phyloP scores from a whole-genome alignment of 2,329 filamentous ascomycete species.

The Thelonectria discophora region DNA sequence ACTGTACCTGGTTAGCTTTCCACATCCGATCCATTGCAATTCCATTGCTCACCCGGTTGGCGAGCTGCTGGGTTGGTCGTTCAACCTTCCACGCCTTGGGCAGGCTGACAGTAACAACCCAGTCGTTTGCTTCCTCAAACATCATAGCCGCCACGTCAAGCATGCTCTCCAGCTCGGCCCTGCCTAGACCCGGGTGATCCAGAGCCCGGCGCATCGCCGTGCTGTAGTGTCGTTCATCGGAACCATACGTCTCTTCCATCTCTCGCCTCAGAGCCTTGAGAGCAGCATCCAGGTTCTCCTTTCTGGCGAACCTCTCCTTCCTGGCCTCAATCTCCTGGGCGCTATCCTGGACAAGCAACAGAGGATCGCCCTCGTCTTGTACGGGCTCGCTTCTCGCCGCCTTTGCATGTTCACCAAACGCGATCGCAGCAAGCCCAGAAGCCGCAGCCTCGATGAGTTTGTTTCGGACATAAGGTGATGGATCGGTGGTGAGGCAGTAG shows the following conservation, averaged over 20 bases:
- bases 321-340: conserved; percentile 64
- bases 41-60: conserved; percentile 47
- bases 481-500: conserved; percentile 67
- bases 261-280: conserved; percentile 54
- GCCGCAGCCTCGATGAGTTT: conserved; percentile 68
- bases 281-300: conserved; percentile 69
- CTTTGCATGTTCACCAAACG: conserved; percentile 68
- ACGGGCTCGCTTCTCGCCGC: conserved; percentile 51
- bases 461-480: conserved; percentile 69
- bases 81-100: conserved; percentile 54
- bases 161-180: conserved; percentile 53
- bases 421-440: conserved; percentile 68
- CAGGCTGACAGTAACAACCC: conserved; percentile 52
- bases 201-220: conserved; percentile 55
- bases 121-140: conserved; percentile 56
- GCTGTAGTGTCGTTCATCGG: conserved; percentile 51
- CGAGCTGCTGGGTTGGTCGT: conserved; percentile 47
- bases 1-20: conserved; percentile 41
- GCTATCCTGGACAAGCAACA: conserved; percentile 55
- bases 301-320: conserved; percentile 70
- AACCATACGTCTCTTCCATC: conserved; percentile 54
- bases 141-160: conserved; percentile 57
- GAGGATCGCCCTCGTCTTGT: conserved; percentile 48
- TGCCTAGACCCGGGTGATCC: conserved; percentile 51
- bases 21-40: background rate